Percentiles rank a stretch among this genome's conserved stretches.
Conservation (phyloP, 2,329 filamentous ascomycete genomes). For the Monilinia polystroma region DNA sequence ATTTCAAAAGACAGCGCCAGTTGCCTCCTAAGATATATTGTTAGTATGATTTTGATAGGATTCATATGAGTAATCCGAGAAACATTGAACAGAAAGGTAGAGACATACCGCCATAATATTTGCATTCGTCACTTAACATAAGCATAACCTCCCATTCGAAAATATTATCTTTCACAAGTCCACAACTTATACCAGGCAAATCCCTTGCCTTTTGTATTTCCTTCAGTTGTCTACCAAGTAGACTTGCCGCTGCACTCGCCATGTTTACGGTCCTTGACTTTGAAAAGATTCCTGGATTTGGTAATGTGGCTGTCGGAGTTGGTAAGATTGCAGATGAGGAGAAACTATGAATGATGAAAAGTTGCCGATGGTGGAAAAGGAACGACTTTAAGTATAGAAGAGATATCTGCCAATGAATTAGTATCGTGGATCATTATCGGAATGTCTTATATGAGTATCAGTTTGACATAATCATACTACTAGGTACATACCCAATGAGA, state of each 20-base stretch:
- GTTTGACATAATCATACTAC: neutral
- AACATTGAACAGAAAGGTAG: constrained; percentile 46
- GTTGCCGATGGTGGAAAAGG: neutral
- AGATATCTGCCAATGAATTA: neutral
- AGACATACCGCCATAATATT: constrained; percentile 69
- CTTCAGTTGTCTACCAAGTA: constrained; percentile 84
- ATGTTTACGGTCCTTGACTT: neutral
- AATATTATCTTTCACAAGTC: constrained; percentile 81
- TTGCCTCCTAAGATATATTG: constrained; percentile 67
- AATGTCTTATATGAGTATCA: neutral
- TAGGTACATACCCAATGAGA: constrained; percentile 1
- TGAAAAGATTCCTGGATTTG: neutral
- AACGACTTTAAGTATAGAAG: neutral
- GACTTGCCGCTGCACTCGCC: constrained; percentile 54
- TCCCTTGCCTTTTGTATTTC: constrained; percentile 91
- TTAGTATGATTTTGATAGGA: constrained; percentile 58
- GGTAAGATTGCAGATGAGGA: neutral
- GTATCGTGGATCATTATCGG: neutral
- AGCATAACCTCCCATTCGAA: constrained; percentile 99
- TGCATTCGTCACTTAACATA: constrained; percentile 86
- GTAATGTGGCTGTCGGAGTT: neutral
- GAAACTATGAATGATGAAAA: neutral
- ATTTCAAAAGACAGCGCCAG: constrained; percentile 81
- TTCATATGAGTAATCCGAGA: neutral
- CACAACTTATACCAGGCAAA: constrained; percentile 91